Conservation (phyloP, 768 basidiomycete genomes). For the Phanerochaete carnosa region DNA sequence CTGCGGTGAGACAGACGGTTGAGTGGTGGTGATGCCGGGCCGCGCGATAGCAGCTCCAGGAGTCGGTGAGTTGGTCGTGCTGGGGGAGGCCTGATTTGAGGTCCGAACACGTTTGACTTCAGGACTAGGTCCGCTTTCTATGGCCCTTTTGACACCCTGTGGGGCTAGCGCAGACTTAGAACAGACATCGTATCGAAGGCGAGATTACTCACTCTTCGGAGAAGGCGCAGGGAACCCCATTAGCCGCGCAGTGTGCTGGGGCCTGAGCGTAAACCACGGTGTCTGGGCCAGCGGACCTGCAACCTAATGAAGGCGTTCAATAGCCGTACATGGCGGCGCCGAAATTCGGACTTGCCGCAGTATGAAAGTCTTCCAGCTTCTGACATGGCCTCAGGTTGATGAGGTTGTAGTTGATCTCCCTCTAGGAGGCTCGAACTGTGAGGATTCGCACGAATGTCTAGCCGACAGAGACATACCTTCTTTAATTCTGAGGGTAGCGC, state of each 20-base stretch:
- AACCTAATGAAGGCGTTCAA: constrained; percentile 28
- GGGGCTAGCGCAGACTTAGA: not conserved
- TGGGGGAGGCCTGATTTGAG: not conserved
- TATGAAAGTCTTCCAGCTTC: constrained; percentile 49
- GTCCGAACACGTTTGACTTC: not conserved
- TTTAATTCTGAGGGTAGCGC: constrained; percentile 56
- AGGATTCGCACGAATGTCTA: not conserved
- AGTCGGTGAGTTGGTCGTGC: not conserved
- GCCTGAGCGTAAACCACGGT: constrained; percentile 56
- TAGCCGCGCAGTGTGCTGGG: constrained; percentile 41
- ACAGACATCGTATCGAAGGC: not conserved
- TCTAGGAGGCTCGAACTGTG: constrained; percentile 31
- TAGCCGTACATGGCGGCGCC: not conserved
- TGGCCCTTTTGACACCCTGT: not conserved
- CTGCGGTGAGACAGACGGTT: not conserved
- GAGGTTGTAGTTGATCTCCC: constrained; percentile 55
- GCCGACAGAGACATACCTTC: constrained; percentile 39
- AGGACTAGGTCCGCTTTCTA: not conserved
- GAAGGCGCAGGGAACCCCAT: constrained; percentile 41
- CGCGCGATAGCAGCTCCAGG: not conserved
- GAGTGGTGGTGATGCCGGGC: not conserved
- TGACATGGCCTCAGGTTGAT: constrained; percentile 46
- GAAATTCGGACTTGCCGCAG: constrained; percentile 35
- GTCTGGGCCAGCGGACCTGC: constrained; percentile 33
- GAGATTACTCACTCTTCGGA: constrained; percentile 28